These are phyloP conservation scores for Fagopyrum esculentum DNA, from an alignment of 148 eudicot species.

Conservation along the genomic window DNA sequence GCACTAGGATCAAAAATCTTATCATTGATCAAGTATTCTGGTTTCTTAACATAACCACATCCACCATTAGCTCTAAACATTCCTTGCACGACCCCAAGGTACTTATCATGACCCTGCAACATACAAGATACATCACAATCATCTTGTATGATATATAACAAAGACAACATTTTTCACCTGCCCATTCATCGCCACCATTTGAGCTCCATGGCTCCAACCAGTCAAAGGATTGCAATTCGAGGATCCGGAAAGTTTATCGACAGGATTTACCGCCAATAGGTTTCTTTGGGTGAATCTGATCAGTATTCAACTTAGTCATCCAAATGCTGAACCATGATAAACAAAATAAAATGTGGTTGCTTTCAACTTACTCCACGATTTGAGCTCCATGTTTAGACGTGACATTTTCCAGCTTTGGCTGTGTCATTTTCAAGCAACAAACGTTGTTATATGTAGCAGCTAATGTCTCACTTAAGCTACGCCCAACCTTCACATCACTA, in stretches of 20 bases:
- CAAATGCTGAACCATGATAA: too few relatives aligned
- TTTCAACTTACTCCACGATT: conserved; percentile 36
- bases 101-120: conserved; percentile 46
- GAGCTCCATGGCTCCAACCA: conserved; percentile 74
- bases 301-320: background rate
- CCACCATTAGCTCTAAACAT: conserved; percentile 73
- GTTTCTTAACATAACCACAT: conserved; percentile 69
- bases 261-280: conserved; percentile 55
- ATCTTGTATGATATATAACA: too few relatives aligned
- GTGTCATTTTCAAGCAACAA: conserved; percentile 49
- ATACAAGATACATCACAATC: too few relatives aligned
- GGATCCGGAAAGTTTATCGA: conserved; percentile 44
- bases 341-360: too few relatives aligned
- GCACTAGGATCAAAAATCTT: conserved; percentile 27
- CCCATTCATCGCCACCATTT: conserved; percentile 74
- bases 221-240: conserved; percentile 51
- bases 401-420: conserved; percentile 35
- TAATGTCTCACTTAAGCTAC: conserved; percentile 19
- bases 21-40: conserved; percentile 36
- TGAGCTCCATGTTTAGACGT: conserved; percentile 23
- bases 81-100: conserved; percentile 63
- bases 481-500: conserved; percentile 36
- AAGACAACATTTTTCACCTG: conserved; percentile 28
- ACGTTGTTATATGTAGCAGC: conserved; percentile 21
- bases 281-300: conserved; percentile 63